A percentile compares a stretch with the other conserved stretches of the same genome.
Evolutionary conservation across 2,329 filamentous ascomycete species (phyloP).

Genomic region (Nakataea oryzae): DNA sequence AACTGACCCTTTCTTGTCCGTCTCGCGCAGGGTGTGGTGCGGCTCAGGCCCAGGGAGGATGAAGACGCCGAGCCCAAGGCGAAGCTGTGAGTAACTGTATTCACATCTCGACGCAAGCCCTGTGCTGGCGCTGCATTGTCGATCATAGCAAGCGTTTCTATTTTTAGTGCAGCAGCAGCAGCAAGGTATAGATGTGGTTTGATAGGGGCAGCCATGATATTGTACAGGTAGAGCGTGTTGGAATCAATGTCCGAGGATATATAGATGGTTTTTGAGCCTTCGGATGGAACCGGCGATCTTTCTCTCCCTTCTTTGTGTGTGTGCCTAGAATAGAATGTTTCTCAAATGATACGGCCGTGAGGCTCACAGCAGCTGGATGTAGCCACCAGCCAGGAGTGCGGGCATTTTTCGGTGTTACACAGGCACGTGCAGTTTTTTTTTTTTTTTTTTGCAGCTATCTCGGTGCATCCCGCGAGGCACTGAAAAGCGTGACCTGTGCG

Average conservation of each 20-base stretch:
- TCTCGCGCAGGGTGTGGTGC: background rate
- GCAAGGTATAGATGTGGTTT: background rate
- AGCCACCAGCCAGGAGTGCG: background rate
- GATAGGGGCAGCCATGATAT: background rate
- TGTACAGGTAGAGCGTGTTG: background rate
- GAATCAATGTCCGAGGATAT: background rate
- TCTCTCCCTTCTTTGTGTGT: background rate
- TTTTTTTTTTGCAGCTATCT: too few species aligned
- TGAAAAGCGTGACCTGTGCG: background rate
- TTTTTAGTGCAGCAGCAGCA: too few species aligned
- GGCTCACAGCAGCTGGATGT: background rate
- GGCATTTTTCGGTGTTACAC: background rate
- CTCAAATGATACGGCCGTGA: background rate
- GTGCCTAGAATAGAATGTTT: background rate
- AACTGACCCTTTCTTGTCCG: background rate
- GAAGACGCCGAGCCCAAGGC: background rate
- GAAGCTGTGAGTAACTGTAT: background rate
- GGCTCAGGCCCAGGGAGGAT: constrained; percentile 11
- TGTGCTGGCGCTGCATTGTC: background rate
- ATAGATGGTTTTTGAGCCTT: background rate
- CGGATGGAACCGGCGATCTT: background rate
- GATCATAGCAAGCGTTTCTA: background rate
- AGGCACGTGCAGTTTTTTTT: background rate
- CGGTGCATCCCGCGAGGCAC: too few species aligned
- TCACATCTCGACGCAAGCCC: background rate